Evolutionary conservation across 768 basidiomycete species (phyloP).

Genomic region (Phlebiopsis gigantea): DNA sequence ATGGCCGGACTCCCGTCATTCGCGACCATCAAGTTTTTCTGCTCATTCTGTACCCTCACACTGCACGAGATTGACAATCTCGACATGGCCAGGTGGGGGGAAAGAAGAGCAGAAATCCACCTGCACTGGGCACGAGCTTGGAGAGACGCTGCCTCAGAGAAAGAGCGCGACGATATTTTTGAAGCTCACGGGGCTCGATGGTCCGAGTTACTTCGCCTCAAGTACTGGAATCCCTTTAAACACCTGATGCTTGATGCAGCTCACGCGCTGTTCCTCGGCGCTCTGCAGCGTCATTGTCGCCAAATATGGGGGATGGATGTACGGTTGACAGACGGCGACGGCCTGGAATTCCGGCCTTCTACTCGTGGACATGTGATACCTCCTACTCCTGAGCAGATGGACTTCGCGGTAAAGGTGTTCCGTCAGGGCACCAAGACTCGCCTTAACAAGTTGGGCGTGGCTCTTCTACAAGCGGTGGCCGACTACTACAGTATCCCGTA

Average conservation of each 20-base stretch:
- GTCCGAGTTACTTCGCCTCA: slow-evolving; percentile 28
- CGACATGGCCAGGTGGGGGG: slow-evolving; percentile 23
- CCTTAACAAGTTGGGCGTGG: too few relatives aligned
- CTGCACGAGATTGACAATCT: slow-evolving; percentile 25
- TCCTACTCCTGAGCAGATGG: too few relatives aligned
- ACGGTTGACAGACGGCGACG: too few relatives aligned
- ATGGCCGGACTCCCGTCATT: slow-evolving; percentile 17
- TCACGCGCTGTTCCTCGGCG: slow-evolving; percentile 35
- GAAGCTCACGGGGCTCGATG: slow-evolving; percentile 21
- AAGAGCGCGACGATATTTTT: slow-evolving; percentile 12
- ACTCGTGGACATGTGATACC: too few relatives aligned
- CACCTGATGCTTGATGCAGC: slow-evolving; percentile 33
- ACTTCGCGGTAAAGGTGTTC: too few relatives aligned
- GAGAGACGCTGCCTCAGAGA: slow-evolving; percentile 12
- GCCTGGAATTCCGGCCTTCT: too few relatives aligned
- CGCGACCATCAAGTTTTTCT: slow-evolving; percentile 21
- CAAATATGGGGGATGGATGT: slow-evolving; percentile 22
- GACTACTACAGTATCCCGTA: too few relatives aligned
- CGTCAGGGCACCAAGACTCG: too few relatives aligned
- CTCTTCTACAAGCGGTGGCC: too few relatives aligned
- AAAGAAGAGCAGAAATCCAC: not conserved
- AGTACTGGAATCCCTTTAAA: slow-evolving; percentile 33
- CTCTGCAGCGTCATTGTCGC: slow-evolving; percentile 29
- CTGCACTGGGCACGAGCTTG: slow-evolving; percentile 17
- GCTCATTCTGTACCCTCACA: slow-evolving; percentile 23